Base-by-base conservation (phyloP, 805 yeast genomes). In the Candida broadrunensis region DNA sequence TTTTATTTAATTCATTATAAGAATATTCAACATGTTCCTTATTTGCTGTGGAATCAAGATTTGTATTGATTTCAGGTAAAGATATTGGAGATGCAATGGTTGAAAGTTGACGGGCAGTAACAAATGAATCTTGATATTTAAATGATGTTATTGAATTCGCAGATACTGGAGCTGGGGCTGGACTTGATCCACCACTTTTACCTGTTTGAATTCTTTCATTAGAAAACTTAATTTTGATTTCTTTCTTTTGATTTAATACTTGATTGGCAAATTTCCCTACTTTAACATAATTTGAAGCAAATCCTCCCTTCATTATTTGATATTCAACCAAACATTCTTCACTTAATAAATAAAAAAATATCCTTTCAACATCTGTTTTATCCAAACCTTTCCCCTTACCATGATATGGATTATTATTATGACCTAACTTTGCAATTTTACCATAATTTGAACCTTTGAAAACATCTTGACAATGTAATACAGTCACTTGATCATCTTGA, bases 381-480 rank as follows among this genome's bases (percentile, higher is more conserved):
- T 78, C 77, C 49, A 83, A 55, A 6, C 63, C 68, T 49, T 73
- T 78, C 4, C 96, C 96, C 20, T 64, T 63, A 1, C 97, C 96
- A 56, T 85, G 89, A 34, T 63, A 75, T n/a, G 73, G 72, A 33
- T 72, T 70, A 15, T 51, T 51, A 51, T 84, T 80, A 52, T 84
- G 87, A 0, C 89, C 88, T 34, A 78, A 68, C 25, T 69, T 73
- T 11, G 76, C 67, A 43, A 88, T 77, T 52, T 81, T 83, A n/a
- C 74, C 72, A 42, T 68, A 65, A 48, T 73, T 78, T 0, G 88
- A 77, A 0, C 97, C 96, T 51, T 83, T 78, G 59, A 82, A 83
- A 4, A 88, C 73, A 60, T 90, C 97, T 48, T 88, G 90, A 55
- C 91, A 83, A 50, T 88, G 83, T 11, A 85, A 71, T 8, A 84